A percentile compares a stretch with the other conserved stretches of the same genome.
These are phyloP conservation scores for Golubevia sp. DNA, from an alignment of 1,284 basidiomycete genomes.

Conservation along the genomic window DNA sequence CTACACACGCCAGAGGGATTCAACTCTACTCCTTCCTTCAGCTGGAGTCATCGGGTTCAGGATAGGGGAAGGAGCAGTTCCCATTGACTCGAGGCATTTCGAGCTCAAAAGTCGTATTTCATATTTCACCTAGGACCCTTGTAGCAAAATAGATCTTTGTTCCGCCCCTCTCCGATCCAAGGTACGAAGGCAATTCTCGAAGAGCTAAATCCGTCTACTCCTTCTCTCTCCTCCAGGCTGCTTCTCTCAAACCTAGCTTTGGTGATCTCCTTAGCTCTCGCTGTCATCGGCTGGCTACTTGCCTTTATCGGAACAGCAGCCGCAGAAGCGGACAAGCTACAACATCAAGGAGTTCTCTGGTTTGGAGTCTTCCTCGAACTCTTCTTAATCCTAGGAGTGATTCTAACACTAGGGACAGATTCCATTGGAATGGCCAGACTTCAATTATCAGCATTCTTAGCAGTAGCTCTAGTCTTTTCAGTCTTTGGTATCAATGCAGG, in stretches of 20 bases:
- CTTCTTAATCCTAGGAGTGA: constrained; percentile 41
- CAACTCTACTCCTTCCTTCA: too few species aligned
- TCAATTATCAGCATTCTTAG: constrained; percentile 34
- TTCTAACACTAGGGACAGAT: constrained; percentile 33
- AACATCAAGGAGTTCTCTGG: constrained; percentile 37
- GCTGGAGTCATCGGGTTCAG: too few species aligned
- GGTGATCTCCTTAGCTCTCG: constrained; percentile 30
- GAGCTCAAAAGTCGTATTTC: too few species aligned
- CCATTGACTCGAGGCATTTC: too few species aligned
- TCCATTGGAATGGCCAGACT: constrained; percentile 24
- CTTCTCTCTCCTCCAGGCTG: constrained; percentile 14
- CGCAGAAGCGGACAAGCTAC: constrained; percentile 30
- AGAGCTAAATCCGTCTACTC: too few species aligned
- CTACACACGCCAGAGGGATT: too few species aligned
- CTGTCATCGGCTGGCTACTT: constrained; percentile 48
- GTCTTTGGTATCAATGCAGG: constrained; percentile 46
- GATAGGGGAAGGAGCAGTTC: too few species aligned
- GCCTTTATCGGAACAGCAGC: constrained; percentile 58
- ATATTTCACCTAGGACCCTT: too few species aligned
- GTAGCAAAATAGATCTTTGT: neutral
- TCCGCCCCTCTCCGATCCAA: neutral
- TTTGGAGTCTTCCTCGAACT: constrained; percentile 55
- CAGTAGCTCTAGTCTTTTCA: constrained; percentile 37
- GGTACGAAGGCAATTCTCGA: too few species aligned
- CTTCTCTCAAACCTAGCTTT: constrained; percentile 49